Evolutionary conservation across 2,329 filamentous ascomycete genomes (phyloP).

Genomic region (Dothideomycetidae sp.): DNA sequence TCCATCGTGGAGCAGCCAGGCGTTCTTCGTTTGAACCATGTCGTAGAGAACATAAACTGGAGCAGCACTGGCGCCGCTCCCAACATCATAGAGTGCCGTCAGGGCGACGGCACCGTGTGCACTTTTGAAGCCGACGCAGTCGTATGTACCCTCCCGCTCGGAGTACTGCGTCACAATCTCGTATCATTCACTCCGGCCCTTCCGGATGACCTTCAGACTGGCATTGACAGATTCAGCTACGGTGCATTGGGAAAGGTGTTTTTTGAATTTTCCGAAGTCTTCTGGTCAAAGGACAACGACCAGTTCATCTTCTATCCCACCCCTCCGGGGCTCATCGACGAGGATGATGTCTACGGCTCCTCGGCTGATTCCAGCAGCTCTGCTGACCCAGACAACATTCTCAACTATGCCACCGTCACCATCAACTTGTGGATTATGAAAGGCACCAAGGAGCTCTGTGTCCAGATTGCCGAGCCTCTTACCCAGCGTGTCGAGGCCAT

Average conservation of each 20-base stretch:
- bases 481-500: conserved; percentile 32
- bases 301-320: conserved; percentile 33
- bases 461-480: conserved; percentile 31
- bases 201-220: conserved; percentile 24
- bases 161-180: conserved; percentile 26
- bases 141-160: conserved; percentile 27
- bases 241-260: conserved; percentile 32
- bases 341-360: conserved; percentile 14
- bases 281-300: conserved; percentile 33
- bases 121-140: conserved; percentile 26
- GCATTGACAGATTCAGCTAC: conserved; percentile 27
- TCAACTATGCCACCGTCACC: conserved; percentile 32
- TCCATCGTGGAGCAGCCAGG: conserved; percentile 23
- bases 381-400: conserved; percentile 22
- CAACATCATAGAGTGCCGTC: conserved; percentile 16
- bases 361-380: conserved; percentile 20
- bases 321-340: conserved; percentile 17
- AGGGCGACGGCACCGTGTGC: conserved; percentile 15
- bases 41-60: conserved; percentile 28
- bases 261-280: conserved; percentile 30
- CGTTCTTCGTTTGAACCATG: conserved; percentile 26
- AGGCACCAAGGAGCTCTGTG: conserved; percentile 28
- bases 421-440: conserved; percentile 33
- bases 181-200: conserved; percentile 28
- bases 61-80: conserved; percentile 20